A percentile compares a stretch with the other conserved stretches of the same genome.
These are phyloP conservation scores for Blastobotrys raffinosifermentans DNA, from an alignment of 1,139 yeast genomes.

Conservation along the genomic window DNA sequence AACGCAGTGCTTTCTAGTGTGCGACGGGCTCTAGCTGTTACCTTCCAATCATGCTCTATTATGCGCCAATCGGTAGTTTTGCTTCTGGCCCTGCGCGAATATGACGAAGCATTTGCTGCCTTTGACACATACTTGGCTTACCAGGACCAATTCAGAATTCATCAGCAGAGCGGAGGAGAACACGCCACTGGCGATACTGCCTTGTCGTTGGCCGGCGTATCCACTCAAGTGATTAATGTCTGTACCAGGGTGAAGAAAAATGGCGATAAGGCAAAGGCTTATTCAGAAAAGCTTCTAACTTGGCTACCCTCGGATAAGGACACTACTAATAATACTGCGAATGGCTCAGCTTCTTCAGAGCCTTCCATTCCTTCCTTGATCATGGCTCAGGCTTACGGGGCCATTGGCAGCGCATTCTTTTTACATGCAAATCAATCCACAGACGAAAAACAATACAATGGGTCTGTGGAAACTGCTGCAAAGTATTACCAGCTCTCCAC, in stretches of 20 bases:
- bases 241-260: conserved; percentile 18
- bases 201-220: conserved; percentile 26
- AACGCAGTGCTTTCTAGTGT: conserved; percentile 24
- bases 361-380: too few species aligned
- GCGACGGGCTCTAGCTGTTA: conserved; percentile 37
- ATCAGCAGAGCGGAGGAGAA: conserved; percentile 24
- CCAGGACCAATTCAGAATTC: conserved; percentile 34
- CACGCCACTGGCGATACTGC: conserved; percentile 24
- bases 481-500: conserved; percentile 24
- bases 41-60: conserved; percentile 45
- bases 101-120: conserved; percentile 37
- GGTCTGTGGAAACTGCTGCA: conserved; percentile 20
- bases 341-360: too few species aligned
- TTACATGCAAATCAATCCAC: conserved; percentile 16
- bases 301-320: conserved; percentile 20
- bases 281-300: conserved; percentile 23
- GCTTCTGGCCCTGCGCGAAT: conserved; percentile 27
- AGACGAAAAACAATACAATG: conserved; percentile 17
- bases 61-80: conserved; percentile 37
- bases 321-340: conserved; percentile 5
- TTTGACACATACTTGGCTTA: conserved; percentile 41
- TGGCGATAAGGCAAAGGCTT: conserved; percentile 19
- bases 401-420: conserved; percentile 11
- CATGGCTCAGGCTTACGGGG: conserved; percentile 8
- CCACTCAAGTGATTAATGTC: conserved; percentile 20